A percentile compares a stretch with the other conserved stretches of the same genome.
These are phyloP conservation scores for Zygosaccharomyces pseudobailii DNA, from an alignment of 1,139 yeast species.

Conservation along the genomic window DNA sequence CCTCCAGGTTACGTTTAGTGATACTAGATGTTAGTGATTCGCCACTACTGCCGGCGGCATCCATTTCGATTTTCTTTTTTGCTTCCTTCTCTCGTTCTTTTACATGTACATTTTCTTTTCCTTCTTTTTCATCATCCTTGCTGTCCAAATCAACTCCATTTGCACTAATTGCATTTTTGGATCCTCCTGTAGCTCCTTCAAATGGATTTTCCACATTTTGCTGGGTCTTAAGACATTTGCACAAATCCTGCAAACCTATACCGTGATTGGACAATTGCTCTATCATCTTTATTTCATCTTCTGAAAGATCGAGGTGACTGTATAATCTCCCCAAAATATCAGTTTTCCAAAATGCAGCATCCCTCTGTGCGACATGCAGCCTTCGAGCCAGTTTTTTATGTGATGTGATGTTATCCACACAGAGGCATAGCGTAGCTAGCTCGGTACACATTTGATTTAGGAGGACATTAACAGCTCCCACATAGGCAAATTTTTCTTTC, in stretches of 20 bases:
- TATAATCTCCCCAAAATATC: conserved; percentile 67
- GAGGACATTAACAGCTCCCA: conserved; percentile 74
- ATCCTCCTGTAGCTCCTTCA: conserved; percentile 10
- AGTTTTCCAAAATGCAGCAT: conserved; percentile 82
- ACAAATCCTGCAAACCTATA: conserved; percentile 65
- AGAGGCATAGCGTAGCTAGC: conserved; percentile 55
- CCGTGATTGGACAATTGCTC: conserved; percentile 84
- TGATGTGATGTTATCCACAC: conserved; percentile 41
- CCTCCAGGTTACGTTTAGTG: conserved; percentile 3
- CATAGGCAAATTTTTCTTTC: conserved; percentile 85
- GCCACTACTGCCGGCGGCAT: conserved; percentile 2
- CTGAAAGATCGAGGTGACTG: conserved; percentile 69
- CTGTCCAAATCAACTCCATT: background rate
- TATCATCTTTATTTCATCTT: conserved; percentile 81
- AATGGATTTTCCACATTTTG: conserved; percentile 42
- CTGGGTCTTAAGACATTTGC: conserved; percentile 49
- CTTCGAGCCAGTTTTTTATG: conserved; percentile 49
- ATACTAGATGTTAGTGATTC: background rate
- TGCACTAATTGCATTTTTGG: background rate
- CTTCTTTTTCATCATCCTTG: conserved; percentile 1
- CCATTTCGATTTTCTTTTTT: background rate
- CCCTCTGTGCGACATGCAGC: conserved; percentile 65
- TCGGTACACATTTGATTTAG: conserved; percentile 79
- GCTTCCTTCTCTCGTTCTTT: background rate
- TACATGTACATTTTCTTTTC: background rate